Evolutionary conservation across 495 filamentous ascomycete genomes (phyloP), one percentile per base, ranked within the genome.

Genomic region (Aspergillus steynii): DNA sequence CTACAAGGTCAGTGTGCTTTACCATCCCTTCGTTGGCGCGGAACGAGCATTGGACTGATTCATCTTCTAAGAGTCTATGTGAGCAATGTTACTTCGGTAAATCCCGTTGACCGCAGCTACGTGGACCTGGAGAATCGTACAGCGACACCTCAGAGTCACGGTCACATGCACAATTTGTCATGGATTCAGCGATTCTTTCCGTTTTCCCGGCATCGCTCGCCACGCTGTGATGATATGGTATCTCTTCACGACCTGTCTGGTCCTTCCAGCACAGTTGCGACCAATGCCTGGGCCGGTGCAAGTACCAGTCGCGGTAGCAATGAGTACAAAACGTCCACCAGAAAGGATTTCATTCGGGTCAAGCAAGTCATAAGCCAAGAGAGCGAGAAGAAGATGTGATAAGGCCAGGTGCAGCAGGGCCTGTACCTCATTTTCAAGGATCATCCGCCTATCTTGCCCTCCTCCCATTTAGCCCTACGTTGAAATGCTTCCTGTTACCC

Each of bases 361-460:
- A 73, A 73, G 57, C 75, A 77, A 45, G 70, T 76, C 1, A 77
- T 79, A 29, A 67, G 62, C 51, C 77, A 79, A 65, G 66, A 77
- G 64, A 75, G 71, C 27, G 75, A 76, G 60, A 14, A 74, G 37
- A 65, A 69, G 26, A 34, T 65, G 25, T 71, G 53, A 63, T 7
- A 12, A 29, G 26, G 14, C 48, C 12, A 49, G 47, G 10, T 7
- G 8, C 27, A 29, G 10, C 37, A 20, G 9, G 9, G 1, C 5
- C 28, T 50, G 0, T 12, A 50, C 47, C 47, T 49, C 7, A 5
- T 27, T 5, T 49, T 49, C 1, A 12, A 7, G 47, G 3, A 1
- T 34, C 6, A 7, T 5, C 31, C 9, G 5, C 5, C 31, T 9
- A 34, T 34, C 31, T 34, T 3, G 31, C 0, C 9, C 9, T 9